Percentiles rank a stretch among this genome's conserved stretches.
Conservation (phyloP, 129 eudicot genomes). For the Tagetes patula region DNA sequence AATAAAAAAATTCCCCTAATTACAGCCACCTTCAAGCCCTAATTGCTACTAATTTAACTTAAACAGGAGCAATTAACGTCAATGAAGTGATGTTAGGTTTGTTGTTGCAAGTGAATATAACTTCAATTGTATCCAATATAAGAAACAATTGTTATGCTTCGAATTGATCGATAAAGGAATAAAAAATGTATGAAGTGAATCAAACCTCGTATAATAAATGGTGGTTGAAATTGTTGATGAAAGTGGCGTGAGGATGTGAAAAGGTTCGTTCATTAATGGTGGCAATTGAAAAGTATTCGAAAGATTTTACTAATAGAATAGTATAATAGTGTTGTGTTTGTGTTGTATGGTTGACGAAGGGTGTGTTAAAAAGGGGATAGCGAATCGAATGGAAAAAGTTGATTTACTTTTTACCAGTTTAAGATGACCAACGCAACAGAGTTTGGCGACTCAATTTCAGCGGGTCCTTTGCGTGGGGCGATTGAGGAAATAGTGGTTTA, state of each 20-base stretch:
- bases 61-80: background rate
- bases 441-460: background rate
- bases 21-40: constrained; percentile 10
- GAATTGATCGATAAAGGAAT: background rate
- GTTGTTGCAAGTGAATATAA: background rate
- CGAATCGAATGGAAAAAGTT: constrained; percentile 13
- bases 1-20: constrained; percentile 15
- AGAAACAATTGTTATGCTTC: constrained; percentile 1
- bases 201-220: constrained; percentile 26
- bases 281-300: constrained; percentile 3
- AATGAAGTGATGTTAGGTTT: background rate
- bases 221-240: constrained; percentile 9
- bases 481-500: too few species aligned
- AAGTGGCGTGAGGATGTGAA: constrained; percentile 21
- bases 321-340: too few species aligned
- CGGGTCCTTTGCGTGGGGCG: constrained; percentile 6
- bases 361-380: constrained; percentile 21
- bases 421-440: background rate
- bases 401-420: constrained; percentile 11
- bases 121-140: background rate
- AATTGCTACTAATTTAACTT: background rate
- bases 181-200: constrained; percentile 4
- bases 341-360: constrained; percentile 28
- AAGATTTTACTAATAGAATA: background rate
- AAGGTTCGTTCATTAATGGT: constrained; percentile 4